Conservation (phyloP, 371 early-diverging fungal genomes). For the Saksenaea oblongispora region DNA sequence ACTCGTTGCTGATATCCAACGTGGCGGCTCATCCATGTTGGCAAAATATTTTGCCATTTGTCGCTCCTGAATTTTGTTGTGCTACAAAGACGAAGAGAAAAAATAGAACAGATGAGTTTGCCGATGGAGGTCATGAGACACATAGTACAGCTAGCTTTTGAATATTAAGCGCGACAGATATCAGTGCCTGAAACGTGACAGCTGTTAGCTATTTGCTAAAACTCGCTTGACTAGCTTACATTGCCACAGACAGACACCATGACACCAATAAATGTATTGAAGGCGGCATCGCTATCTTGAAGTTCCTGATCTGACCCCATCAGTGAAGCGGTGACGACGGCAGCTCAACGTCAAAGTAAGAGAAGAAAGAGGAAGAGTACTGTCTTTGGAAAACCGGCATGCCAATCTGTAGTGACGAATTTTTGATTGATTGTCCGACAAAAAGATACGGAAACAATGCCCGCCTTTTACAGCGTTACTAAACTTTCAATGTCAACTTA, state of each 20-base stretch:
- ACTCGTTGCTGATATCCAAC: slow-evolving; percentile 35
- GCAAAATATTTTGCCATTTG: slow-evolving; percentile 49
- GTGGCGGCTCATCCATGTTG: slow-evolving; percentile 48
- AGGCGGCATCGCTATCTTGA: slow-evolving; percentile 26
- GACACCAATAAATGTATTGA: slow-evolving; percentile 65
- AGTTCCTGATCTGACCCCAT: neutral
- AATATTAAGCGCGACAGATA: slow-evolving; percentile 69
- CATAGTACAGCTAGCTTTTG: slow-evolving; percentile 63
- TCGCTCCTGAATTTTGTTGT: slow-evolving; percentile 48
- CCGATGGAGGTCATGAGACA: neutral
- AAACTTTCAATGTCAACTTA: too few species aligned
- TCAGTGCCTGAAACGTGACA: slow-evolving; percentile 50
- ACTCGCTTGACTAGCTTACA: slow-evolving; percentile 31
- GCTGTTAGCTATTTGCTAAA: neutral
- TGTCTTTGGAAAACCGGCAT: neutral
- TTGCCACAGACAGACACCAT: slow-evolving; percentile 64
- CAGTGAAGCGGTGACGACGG: neutral
- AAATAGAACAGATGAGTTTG: neutral
- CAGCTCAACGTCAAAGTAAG: neutral
- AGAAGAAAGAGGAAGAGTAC: neutral
- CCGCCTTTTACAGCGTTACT: too few species aligned
- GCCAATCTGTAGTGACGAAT: neutral
- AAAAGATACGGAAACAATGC: too few species aligned
- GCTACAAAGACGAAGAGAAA: slow-evolving; percentile 22
- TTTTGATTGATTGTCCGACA: neutral